Evolutionary conservation across 345 rosid genomes (phyloP).

Genomic region (Hibiscus trionum): DNA sequence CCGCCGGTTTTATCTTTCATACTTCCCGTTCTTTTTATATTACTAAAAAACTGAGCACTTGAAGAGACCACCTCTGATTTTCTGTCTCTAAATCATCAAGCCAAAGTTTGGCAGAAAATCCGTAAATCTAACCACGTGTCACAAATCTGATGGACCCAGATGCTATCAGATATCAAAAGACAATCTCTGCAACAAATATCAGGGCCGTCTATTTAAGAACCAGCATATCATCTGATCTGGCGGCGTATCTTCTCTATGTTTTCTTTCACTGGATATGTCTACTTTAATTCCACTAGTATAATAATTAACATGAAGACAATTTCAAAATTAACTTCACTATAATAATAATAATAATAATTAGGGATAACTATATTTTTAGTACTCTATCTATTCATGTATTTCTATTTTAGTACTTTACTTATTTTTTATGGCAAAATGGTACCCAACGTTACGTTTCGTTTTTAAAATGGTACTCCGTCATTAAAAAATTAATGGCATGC

Average conservation of each 20-base stretch:
- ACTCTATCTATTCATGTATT: too few species aligned
- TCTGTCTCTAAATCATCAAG: background rate
- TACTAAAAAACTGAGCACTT: background rate
- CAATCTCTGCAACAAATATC: background rate
- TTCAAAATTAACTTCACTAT: too few species aligned
- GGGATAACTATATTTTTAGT: too few species aligned
- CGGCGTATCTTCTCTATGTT: constrained; percentile 4
- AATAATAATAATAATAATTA: too few species aligned
- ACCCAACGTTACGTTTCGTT: too few species aligned
- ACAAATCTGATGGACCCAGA: background rate
- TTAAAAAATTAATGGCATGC: too few species aligned
- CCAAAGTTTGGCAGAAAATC: background rate
- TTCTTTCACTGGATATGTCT: background rate
- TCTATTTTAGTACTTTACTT: too few species aligned
- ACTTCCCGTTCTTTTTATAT: background rate
- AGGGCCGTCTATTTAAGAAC: constrained; percentile 4
- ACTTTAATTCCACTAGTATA: too few species aligned
- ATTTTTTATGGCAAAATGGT: too few species aligned
- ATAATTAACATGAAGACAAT: too few species aligned
- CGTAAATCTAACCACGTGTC: background rate
- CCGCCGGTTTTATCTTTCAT: background rate
- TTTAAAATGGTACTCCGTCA: too few species aligned
- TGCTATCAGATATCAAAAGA: background rate
- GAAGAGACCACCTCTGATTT: constrained; percentile 4
- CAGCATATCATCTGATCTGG: constrained; percentile 9